A percentile compares a stretch with the other conserved stretches of the same genome.
Evolutionary conservation across 805 yeast species (phyloP).

Genomic region (Wickerhamomyces queroliae): DNA sequence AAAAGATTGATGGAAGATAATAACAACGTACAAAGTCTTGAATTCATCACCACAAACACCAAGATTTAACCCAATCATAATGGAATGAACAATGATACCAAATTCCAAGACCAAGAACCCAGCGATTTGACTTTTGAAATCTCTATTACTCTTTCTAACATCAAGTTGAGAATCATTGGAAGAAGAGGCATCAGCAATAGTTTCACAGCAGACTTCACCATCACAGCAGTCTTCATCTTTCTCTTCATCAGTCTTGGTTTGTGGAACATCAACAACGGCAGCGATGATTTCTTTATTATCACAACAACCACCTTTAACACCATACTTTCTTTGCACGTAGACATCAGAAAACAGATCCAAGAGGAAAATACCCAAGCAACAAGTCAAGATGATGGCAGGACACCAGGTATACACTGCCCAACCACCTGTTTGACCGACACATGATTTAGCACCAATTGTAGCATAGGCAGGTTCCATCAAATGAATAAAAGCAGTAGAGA

Average conservation of each 20-base stretch:
- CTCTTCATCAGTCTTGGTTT: conserved; percentile 3
- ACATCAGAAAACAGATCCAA: conserved; percentile 35
- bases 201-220: background rate
- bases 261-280: conserved; percentile 5
- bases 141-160: too few species aligned
- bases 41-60: conserved; percentile 64
- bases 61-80: conserved; percentile 64
- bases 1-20: conserved; percentile 71
- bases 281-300: conserved; percentile 15
- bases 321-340: conserved; percentile 31
- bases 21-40: conserved; percentile 54
- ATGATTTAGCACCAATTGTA: conserved; percentile 25
- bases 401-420: conserved; percentile 43
- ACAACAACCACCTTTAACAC: conserved; percentile 20
- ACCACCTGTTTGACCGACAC: conserved; percentile 36
- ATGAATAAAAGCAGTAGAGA: conserved; percentile 73
- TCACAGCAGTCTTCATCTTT: background rate
- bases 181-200: background rate
- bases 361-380: conserved; percentile 33
- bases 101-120: conserved; percentile 59
- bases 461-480: conserved; percentile 48
- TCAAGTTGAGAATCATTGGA: background rate
- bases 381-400: conserved; percentile 37
- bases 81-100: conserved; percentile 71
- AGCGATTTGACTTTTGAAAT: background rate